Evolutionary conservation across 2,329 filamentous ascomycete genomes (phyloP), one percentile per base, ranked within the genome.

Genomic region (Colletotrichum sp.): DNA sequence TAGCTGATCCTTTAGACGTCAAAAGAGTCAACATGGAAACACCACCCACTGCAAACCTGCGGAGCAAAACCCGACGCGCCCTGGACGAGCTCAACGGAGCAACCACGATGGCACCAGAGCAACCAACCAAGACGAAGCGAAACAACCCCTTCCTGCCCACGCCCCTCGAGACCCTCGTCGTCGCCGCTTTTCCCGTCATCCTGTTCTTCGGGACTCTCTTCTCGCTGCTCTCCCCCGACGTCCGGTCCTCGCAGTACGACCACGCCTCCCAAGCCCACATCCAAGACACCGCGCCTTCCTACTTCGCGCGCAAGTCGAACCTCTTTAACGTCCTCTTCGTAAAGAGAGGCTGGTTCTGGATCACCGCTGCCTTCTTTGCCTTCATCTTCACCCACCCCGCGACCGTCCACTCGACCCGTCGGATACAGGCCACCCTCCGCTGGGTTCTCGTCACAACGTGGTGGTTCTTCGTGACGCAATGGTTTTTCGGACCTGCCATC

Each of bases 231-330:
- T 96, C 95, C 21, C 96, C 96, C 2, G 87, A 92, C 76, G 92
- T 92, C 13, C 93, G 92, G 81, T 86, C 87, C 63, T 89, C 91
- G 3, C 88, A 91, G 5, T 95, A 95, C 87, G 91, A 92, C 78
- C 84, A 88, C 4, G 81, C 86, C 55, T 84, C 89, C 28, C 94
- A 96, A 82, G 90, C 93, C 15, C 93, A 95, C 85, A 85, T 88
- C 5, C 89, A 88, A 63, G 85, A 87, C 84, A 82, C 84, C 55
- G 91, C 93, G 67, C 95, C 95, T 4, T 93, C 90, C 83, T 99
- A 99, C 88, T 99, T 99, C 84, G 96, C 97, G 63, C 94, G 94
- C 80, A 99, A 99, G 86, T 90, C 92, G 84, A 99, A 99, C 86
- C 80, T 98, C 68, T 94, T 99, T 90, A 99, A 99, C 83, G 85